These are phyloP conservation scores for Monosporascus sp. DNA, from an alignment of 2,329 filamentous ascomycete genomes.

Conservation along the genomic window DNA sequence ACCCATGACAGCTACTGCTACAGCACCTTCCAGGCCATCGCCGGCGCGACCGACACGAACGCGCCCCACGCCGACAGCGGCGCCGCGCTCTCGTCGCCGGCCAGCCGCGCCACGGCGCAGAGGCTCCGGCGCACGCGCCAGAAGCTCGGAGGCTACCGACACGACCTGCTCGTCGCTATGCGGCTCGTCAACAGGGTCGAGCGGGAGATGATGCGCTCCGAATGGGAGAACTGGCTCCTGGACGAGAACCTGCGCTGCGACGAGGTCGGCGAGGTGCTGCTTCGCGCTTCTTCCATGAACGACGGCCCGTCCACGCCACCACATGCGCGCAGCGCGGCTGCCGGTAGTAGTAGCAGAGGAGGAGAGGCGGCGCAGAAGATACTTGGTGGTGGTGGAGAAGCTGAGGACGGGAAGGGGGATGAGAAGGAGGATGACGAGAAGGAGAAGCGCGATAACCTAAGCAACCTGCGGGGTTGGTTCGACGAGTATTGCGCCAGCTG, in stretches of 20 bases:
- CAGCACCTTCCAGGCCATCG: slow-evolving; percentile 54
- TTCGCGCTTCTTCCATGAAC: slow-evolving; percentile 32
- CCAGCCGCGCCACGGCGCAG: slow-evolving; percentile 51
- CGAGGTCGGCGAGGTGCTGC: slow-evolving; percentile 47
- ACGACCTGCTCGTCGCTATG: slow-evolving; percentile 87
- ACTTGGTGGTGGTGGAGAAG: slow-evolving; percentile 19
- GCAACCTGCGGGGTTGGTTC: slow-evolving; percentile 43
- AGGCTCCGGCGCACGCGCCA: slow-evolving; percentile 77
- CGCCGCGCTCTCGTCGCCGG: slow-evolving; percentile 38
- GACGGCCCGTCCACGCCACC: slow-evolving; percentile 16
- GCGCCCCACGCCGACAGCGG: slow-evolving; percentile 50
- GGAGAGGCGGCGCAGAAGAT: slow-evolving; percentile 27
- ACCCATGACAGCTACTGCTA: slow-evolving; percentile 51
- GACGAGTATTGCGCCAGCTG: slow-evolving; percentile 54
- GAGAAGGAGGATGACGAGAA: slow-evolving; percentile 8
- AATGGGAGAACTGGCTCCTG: slow-evolving; percentile 89
- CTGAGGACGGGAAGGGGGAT: slow-evolving; percentile 11
- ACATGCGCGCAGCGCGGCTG: slow-evolving; percentile 2
- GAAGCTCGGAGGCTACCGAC: slow-evolving; percentile 74
- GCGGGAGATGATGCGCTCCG: slow-evolving; percentile 74
- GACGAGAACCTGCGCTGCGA: slow-evolving; percentile 75
- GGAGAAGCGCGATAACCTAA: slow-evolving; percentile 27
- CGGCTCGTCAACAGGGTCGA: slow-evolving; percentile 87
- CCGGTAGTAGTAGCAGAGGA: slow-evolving; percentile 4
- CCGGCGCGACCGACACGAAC: slow-evolving; percentile 54